Evolutionary conservation across 225 moss, liverwort and hornwort species (phyloP).

Genomic region (Physcomitrellopsis africana): DNA sequence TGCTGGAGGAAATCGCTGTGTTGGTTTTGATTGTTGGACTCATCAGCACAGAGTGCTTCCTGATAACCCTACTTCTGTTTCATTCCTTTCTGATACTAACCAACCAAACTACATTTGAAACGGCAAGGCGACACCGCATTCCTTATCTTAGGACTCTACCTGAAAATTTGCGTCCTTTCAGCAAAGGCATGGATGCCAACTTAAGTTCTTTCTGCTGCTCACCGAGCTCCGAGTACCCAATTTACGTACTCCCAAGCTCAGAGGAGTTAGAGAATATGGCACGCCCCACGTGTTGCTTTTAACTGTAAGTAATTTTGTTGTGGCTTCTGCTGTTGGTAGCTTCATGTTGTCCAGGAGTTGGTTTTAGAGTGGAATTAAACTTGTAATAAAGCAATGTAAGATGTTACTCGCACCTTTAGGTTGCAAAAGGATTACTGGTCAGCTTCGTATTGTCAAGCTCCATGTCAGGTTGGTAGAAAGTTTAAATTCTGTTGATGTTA

Average conservation of each 20-base stretch:
- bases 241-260: constrained; percentile 60
- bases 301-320: constrained; percentile 57
- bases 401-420: constrained; percentile 14
- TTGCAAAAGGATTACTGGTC: constrained; percentile 3
- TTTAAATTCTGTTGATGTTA: constrained; percentile 15
- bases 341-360: not conserved
- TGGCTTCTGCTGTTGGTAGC: constrained; percentile 20
- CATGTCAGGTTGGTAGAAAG: constrained; percentile 17
- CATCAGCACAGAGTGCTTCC: constrained; percentile 69
- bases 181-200: constrained; percentile 54
- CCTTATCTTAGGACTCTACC: constrained; percentile 53
- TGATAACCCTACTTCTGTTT: constrained; percentile 83
- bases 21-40: constrained; percentile 71
- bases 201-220: constrained; percentile 62
- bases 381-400: constrained; percentile 20
- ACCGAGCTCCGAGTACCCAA: constrained; percentile 54
- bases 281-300: constrained; percentile 48
- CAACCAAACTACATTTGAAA: constrained; percentile 65
- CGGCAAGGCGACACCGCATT: constrained; percentile 61
- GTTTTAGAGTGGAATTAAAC: too few species aligned
- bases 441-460: constrained; percentile 25
- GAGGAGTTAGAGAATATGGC: constrained; percentile 61
- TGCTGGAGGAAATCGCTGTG: constrained; percentile 56
- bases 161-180: constrained; percentile 59
- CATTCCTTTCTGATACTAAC: constrained; percentile 65